Base-by-base conservation (phyloP, 139 green algal genomes). In the Closterium sp. region DNA sequence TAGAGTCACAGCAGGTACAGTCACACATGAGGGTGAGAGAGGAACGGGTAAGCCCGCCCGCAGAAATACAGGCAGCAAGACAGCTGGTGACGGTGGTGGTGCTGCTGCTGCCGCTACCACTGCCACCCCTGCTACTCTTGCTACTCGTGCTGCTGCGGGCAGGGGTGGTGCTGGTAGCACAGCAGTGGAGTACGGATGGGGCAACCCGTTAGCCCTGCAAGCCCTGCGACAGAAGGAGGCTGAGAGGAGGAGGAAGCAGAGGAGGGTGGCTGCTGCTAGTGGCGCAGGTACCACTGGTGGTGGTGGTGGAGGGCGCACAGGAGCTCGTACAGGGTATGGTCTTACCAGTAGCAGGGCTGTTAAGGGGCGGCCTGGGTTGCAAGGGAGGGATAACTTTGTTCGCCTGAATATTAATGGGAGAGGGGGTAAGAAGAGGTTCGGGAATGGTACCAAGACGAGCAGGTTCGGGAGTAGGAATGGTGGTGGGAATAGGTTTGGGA, bases 331-430 rank as follows among this genome's bases (percentile, higher is more conserved):
- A 73, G 50, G 50, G 9, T 73, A 73, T 73, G 50, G 50, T 73
- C 50, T 73, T 27, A 73, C 50, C 50, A 73, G 50, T 3, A 73
- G 50, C 50, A 73, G 50, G 50, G 2, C 0, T 73, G 50, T 3
- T 22, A 73, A 22, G 50, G 50, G 50, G 1, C 50, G 50, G 13
- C 50, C 50, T 22, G 50, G 50, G 50, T 22, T 73, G 89, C 70
- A 91, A 31, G 90, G 22, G 90, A 92, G 90, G 10, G 90, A 93
- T 9, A 93, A 93, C 30, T 93, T 93, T 92, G 90, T 93, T n/a
- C 85, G 85, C n/a, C 90, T 92, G 28, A 93, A 92, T 34, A 93
- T 93, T 13, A 93, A 93, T 13, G 90, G 90, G 2, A 42, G 87
- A 45, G 62, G 31, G 45, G 27, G 7, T 4, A 91, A 70, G 87